Conservation (phyloP, 768 basidiomycete species). For the Rhodotorula kratochvilovae region DNA sequence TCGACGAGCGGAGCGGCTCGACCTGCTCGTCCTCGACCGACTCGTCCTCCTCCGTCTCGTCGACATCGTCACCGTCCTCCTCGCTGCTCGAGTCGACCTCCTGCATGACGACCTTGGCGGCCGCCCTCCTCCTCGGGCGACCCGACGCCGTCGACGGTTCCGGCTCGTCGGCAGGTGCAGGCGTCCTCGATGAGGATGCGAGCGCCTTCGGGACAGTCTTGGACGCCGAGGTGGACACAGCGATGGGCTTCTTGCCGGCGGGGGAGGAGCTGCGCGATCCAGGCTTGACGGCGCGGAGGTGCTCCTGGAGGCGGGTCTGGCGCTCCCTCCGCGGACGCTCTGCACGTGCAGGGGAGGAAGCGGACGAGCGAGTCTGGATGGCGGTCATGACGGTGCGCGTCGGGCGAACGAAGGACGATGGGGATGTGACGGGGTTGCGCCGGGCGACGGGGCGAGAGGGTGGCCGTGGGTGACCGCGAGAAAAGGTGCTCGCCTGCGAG, state of each 20-base stretch:
- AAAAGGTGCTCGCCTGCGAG: neutral
- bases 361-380: neutral
- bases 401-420: neutral
- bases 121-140: constrained; percentile 14
- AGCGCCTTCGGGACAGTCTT: neutral
- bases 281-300: constrained; percentile 31
- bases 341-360: neutral
- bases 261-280: constrained; percentile 7
- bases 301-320: constrained; percentile 35
- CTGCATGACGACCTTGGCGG: constrained; percentile 18
- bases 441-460: neutral
- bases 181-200: neutral
- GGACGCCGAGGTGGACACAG: neutral
- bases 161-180: neutral
- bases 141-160: neutral
- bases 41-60: too few relatives aligned
- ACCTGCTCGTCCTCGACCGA: neutral
- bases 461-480: neutral
- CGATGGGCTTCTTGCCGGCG: neutral
- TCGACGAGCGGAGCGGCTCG: neutral
- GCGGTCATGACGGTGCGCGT: neutral
- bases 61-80: neutral
- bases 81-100: constrained; percentile 10
- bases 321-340: constrained; percentile 17
- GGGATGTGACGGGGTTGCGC: neutral